Base-by-base conservation (phyloP, 1,284 basidiomycete species). In the Microbotryum saponariae region DNA sequence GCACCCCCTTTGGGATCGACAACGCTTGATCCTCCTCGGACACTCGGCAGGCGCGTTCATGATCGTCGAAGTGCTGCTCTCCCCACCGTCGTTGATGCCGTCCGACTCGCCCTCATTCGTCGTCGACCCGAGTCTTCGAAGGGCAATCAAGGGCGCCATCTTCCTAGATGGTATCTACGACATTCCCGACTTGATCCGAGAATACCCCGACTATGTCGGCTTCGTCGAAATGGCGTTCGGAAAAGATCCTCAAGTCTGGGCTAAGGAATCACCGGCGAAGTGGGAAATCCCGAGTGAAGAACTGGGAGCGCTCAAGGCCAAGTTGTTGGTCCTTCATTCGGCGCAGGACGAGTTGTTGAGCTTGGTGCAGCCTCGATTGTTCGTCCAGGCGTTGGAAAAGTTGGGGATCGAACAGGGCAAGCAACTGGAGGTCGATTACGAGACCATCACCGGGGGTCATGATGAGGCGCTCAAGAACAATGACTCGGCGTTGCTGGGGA, bases 11-110 rank as follows among this genome's bases (percentile, higher is more conserved):
- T 68, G 67, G 67, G 27, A 60, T n/a, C 60, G 67, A 5, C 2
- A 3, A 6, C 21, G 33, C n/a, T 47, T 69, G 2, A 9, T 58
- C 37, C 20, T 67, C 21, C 50, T 56, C 2, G 67, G 67, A 5
- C 67, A 69, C 49, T 67, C 65, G 9, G 67, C 60, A 3, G 67
- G 67, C 27, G 65, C 67, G 4, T 69, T 69, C 58, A 67, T 69
- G 51, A 58, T 55, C 25, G n/a, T 25, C 27, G 37, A 44, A 21
- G 49, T 51, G 10, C 37, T 57, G 25, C 55, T 67, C 50, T 33
- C 62, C 27, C 60, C 63, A 6, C 12, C 4, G 1, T 59, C 59
- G 21, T 51, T 51, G 27, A 33, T n/a, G 1, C 56, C 59, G 0
- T 1, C 33, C 25, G 25, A 25, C n/a, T 29, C 51, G 48, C 12